phyloP scores from a whole-genome alignment of 352 stramenopile species.

The Phytophthora chlamydospora region DNA sequence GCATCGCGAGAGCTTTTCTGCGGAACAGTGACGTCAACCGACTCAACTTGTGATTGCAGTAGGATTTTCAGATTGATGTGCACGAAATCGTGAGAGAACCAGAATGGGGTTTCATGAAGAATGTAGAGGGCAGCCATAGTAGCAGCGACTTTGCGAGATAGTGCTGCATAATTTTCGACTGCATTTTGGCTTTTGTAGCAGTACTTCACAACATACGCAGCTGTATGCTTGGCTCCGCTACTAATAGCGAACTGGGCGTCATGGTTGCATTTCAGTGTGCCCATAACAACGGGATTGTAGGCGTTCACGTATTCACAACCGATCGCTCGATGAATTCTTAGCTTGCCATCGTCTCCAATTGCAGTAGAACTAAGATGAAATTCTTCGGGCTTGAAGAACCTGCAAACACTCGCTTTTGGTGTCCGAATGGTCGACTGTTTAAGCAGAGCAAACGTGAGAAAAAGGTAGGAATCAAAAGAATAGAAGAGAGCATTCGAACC shows the following conservation, averaged over 20 bases:
- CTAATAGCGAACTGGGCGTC: conserved; percentile 22
- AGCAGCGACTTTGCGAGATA: conserved; percentile 7
- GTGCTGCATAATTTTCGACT: conserved; percentile 27
- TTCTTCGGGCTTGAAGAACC: conserved; percentile 12
- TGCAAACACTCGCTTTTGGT: conserved; percentile 5
- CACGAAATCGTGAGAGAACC: conserved; percentile 19
- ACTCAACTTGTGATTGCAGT: background rate
- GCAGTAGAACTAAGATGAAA: background rate
- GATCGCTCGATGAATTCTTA: conserved; percentile 7
- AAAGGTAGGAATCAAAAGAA: no score
- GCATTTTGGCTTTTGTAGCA: conserved; percentile 26
- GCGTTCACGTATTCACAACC: conserved; percentile 33
- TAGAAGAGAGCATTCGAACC: conserved; percentile 1
- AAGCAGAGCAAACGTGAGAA: no score
- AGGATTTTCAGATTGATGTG: conserved; percentile 7
- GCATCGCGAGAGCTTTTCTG: no score
- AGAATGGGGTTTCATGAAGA: conserved; percentile 14
- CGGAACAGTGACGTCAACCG: background rate
- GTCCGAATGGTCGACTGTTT: background rate
- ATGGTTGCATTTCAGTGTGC: conserved; percentile 29
- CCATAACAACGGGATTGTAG: conserved; percentile 21
- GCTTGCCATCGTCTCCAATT: background rate
- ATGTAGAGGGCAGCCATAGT: conserved; percentile 17
- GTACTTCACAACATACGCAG: conserved; percentile 30
- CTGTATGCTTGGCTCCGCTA: conserved; percentile 4